Conservation (phyloP, 2,329 filamentous ascomycete genomes). For the Xylaria sp. region DNA sequence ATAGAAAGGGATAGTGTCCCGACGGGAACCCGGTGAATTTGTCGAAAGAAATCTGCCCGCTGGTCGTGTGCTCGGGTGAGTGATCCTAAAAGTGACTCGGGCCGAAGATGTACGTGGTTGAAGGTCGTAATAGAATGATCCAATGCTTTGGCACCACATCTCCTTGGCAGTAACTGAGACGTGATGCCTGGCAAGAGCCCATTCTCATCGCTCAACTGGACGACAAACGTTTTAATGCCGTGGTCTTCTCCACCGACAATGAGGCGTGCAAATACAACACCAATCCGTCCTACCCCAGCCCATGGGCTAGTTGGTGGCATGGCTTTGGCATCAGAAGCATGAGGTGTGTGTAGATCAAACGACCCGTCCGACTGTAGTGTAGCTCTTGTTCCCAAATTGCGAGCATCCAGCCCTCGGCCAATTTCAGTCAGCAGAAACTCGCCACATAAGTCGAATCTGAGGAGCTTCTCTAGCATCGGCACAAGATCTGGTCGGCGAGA, state of each 20-base stretch:
- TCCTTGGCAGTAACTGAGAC: constrained; percentile 43
- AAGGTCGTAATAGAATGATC: constrained; percentile 52
- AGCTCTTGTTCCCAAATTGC: constrained; percentile 54
- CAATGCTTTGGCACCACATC: constrained; percentile 48
- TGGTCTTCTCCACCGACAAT: constrained; percentile 44
- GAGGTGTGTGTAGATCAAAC: constrained; percentile 46
- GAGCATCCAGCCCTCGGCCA: constrained; percentile 54
- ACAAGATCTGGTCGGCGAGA: constrained; percentile 39
- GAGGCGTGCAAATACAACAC: constrained; percentile 51
- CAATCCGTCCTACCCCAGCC: constrained; percentile 46
- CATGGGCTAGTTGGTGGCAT: constrained; percentile 46
- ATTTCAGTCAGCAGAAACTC: constrained; percentile 56
- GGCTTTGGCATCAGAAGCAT: constrained; percentile 48
- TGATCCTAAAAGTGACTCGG: constrained; percentile 46
- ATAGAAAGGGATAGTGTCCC: constrained; percentile 46
- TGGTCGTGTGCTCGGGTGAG: constrained; percentile 34
- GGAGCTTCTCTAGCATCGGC: constrained; percentile 33
- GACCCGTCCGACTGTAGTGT: constrained; percentile 50
- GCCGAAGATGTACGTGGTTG: constrained; percentile 46
- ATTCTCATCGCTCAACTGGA: constrained; percentile 44
- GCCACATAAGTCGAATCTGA: constrained; percentile 44
- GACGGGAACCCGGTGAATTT: constrained; percentile 45
- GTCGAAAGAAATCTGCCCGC: constrained; percentile 46
- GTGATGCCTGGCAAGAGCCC: constrained; percentile 48
- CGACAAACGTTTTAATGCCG: constrained; percentile 50